A percentile compares a stretch with the other conserved stretches of the same genome.
Evolutionary conservation across 148 eudicot species (phyloP).

Genomic region (Arctostaphylos glauca): DNA sequence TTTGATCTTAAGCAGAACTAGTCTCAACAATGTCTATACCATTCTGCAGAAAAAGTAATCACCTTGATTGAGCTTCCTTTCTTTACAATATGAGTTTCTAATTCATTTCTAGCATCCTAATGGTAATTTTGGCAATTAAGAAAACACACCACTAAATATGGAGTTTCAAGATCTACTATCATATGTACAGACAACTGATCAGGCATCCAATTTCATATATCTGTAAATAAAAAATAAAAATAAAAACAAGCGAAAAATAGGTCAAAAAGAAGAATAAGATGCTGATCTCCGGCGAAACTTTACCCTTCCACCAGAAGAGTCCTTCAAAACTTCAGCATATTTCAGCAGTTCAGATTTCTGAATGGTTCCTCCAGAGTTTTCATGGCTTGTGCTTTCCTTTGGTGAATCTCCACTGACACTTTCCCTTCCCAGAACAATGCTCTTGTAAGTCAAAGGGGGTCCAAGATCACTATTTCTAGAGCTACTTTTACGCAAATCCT

Average conservation of each 20-base stretch:
- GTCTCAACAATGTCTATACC: not conserved
- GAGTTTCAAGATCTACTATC: not conserved
- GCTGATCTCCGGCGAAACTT: slow-evolving; percentile 41
- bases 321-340: slow-evolving; percentile 65
- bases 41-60: not conserved
- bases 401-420: slow-evolving; percentile 20
- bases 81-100: not conserved
- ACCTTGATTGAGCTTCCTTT: not conserved
- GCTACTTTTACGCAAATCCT: slow-evolving; percentile 8
- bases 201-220: not conserved
- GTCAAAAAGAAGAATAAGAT: slow-evolving; percentile 35
- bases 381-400: slow-evolving; percentile 20
- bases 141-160: not conserved
- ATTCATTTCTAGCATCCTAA: not conserved
- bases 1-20: not conserved
- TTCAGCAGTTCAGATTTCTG: slow-evolving; percentile 51
- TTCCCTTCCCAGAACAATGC: slow-evolving; percentile 18
- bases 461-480: slow-evolving; percentile 24
- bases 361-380: slow-evolving; percentile 15
- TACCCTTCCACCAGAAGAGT: slow-evolving; percentile 24
- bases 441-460: slow-evolving; percentile 16
- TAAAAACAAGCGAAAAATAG: not conserved
- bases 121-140: not conserved
- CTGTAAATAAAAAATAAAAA: not conserved
- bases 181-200: not conserved